Conservation (phyloP, 805 yeast species). For the Metschnikowia similis region DNA sequence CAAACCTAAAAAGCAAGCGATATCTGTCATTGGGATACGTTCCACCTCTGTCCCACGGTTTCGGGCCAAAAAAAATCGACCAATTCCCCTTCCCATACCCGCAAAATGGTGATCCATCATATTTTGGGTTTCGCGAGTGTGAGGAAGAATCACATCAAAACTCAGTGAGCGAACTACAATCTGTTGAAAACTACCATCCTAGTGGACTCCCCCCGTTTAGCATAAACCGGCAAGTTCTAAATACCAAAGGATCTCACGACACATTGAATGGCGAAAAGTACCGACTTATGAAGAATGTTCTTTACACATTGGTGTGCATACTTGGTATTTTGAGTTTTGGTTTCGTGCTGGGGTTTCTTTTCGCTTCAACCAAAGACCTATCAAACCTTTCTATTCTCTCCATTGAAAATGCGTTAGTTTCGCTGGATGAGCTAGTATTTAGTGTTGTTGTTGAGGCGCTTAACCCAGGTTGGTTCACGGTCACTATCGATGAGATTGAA, state of each 20-base stretch:
- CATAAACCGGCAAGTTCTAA: slow-evolving; percentile 22
- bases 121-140: slow-evolving; percentile 38
- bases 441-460: slow-evolving; percentile 72
- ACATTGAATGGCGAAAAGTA: slow-evolving; percentile 9
- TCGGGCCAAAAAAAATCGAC: slow-evolving; percentile 16
- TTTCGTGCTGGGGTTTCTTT: slow-evolving; percentile 73
- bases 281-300: slow-evolving; percentile 27
- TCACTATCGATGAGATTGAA: slow-evolving; percentile 60
- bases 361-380: slow-evolving; percentile 84
- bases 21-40: slow-evolving; percentile 37
- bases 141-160: slow-evolving; percentile 28
- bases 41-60: slow-evolving; percentile 9
- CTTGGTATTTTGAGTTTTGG: slow-evolving; percentile 61
- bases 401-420: slow-evolving; percentile 69
- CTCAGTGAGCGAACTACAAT: not conserved
- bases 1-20: slow-evolving; percentile 26
- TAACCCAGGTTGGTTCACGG: slow-evolving; percentile 81
- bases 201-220: not conserved
- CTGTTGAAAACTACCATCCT: not conserved
- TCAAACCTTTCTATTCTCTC: slow-evolving; percentile 57
- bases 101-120: slow-evolving; percentile 25
- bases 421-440: slow-evolving; percentile 81
- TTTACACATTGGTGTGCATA: slow-evolving; percentile 44
- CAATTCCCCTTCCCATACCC: slow-evolving; percentile 35
- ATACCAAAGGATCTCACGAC: slow-evolving; percentile 25